These are phyloP conservation scores for Ophiocytium majus DNA, from an alignment of 352 stramenopile species.

Conservation along the genomic window DNA sequence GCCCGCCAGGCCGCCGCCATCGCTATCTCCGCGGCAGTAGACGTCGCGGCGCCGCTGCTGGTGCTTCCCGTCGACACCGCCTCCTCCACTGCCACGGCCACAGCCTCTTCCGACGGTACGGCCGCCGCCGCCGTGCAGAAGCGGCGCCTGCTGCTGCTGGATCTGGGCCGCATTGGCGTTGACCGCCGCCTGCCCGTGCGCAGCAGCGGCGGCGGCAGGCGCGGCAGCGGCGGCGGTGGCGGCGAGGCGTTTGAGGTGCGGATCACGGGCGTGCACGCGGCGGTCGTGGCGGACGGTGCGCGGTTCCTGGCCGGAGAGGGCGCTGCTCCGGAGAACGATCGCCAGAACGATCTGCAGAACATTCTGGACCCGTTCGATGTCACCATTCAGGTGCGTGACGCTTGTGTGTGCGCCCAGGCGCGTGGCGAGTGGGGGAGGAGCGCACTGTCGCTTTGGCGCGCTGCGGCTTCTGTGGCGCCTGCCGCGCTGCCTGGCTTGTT, in stretches of 20 bases:
- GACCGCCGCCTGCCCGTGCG: not conserved
- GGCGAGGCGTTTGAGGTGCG: not conserved
- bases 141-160: constrained; percentile 32
- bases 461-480: not conserved
- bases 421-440: no score
- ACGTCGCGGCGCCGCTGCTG: constrained; percentile 38
- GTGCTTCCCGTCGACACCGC: constrained; percentile 25
- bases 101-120: constrained; percentile 27
- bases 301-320: not conserved
- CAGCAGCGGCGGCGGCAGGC: not conserved
- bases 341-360: not conserved
- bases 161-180: constrained; percentile 36
- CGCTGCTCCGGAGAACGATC: not conserved
- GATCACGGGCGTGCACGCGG: not conserved
- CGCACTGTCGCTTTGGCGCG: not conserved
- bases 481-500: not conserved
- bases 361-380: not conserved
- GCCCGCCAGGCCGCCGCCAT: no score
- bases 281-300: not conserved
- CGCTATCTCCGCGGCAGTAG: constrained; percentile 25
- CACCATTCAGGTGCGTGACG: not conserved
- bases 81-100: no score
- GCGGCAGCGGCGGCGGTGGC: not conserved
- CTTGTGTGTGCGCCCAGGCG: no score
- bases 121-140: not conserved